These are phyloP conservation scores for Diaporthe humulicola DNA, from an alignment of 2,329 filamentous ascomycete genomes.

Conservation along the genomic window DNA sequence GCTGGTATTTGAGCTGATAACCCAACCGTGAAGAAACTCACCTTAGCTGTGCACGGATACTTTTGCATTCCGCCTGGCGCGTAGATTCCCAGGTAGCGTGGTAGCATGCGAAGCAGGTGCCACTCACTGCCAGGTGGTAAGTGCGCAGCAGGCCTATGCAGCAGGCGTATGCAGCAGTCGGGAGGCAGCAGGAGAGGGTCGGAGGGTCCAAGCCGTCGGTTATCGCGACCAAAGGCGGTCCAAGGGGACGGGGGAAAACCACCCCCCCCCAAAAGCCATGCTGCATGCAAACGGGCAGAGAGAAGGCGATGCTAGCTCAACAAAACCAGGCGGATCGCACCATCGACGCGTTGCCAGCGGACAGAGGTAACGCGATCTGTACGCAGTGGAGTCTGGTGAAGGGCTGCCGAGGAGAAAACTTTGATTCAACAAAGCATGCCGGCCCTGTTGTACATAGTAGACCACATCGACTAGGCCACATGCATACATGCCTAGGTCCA, in stretches of 20 bases:
- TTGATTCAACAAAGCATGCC: conserved; percentile 30
- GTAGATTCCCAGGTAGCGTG: not conserved
- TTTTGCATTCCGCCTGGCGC: no score
- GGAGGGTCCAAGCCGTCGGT: conserved; percentile 28
- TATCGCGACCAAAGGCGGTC: conserved; percentile 26
- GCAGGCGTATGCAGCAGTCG: conserved; percentile 13
- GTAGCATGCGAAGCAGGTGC: conserved; percentile 2
- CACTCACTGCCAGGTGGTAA: conserved; percentile 11
- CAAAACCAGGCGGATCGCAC: conserved; percentile 17
- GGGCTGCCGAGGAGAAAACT: conserved; percentile 8
- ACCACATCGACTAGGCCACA: not conserved
- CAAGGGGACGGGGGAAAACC: not conserved
- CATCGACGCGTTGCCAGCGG: conserved; percentile 29
- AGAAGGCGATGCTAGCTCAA: conserved; percentile 2
- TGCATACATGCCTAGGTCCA: not conserved
- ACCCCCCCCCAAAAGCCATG: not conserved
- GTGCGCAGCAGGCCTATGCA: not conserved
- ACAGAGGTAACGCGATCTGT: conserved; percentile 32
- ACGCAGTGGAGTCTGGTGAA: conserved; percentile 10
- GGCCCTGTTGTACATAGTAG: not conserved
- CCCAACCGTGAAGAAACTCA: no score
- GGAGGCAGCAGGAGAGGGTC: conserved; percentile 22
- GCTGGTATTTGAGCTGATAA: no score
- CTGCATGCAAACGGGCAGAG: conserved; percentile 5
- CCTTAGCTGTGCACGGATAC: no score